phyloP scores from a whole-genome alignment of 1,284 basidiomycete species.

The Marasmius tenuissimus region DNA sequence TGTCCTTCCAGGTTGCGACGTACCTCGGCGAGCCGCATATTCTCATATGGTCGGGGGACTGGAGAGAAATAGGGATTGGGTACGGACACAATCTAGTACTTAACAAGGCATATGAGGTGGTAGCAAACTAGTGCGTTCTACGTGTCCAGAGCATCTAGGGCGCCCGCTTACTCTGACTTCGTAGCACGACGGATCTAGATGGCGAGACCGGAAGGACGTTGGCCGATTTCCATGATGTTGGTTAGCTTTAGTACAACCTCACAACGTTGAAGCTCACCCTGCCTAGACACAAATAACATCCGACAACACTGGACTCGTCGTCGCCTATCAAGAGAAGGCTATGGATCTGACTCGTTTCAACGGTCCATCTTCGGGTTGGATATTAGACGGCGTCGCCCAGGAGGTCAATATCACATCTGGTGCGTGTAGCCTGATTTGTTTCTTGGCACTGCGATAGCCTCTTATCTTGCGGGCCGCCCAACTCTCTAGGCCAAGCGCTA shows the following conservation, averaged over 20 bases:
- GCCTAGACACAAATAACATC: not conserved
- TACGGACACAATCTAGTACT: not conserved
- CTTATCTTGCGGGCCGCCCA: not conserved
- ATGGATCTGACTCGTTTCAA: not conserved
- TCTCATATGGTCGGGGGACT: not conserved
- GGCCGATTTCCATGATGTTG: not conserved
- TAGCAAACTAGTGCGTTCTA: not conserved
- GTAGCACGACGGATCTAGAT: not conserved
- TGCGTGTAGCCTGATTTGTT: not conserved
- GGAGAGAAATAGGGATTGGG: not conserved
- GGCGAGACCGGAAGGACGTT: not conserved
- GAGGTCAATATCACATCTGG: not conserved
- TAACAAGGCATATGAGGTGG: not conserved
- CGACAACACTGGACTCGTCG: not conserved
- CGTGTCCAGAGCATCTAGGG: too few species aligned
- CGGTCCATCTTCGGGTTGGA: not conserved
- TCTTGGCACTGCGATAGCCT: too few species aligned
- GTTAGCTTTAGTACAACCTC: not conserved
- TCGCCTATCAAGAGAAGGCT: not conserved
- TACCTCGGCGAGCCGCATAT: not conserved
- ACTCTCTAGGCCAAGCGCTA: slow-evolving; percentile 5
- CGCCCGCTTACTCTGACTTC: too few species aligned
- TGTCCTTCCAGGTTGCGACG: not conserved
- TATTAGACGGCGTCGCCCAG: not conserved
- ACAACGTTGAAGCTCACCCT: too few species aligned